Percentiles rank a stretch among this genome's conserved stretches.
Evolutionary conservation across 257 asterid genomes (phyloP).

Genomic region (Euphrasia confusa): DNA sequence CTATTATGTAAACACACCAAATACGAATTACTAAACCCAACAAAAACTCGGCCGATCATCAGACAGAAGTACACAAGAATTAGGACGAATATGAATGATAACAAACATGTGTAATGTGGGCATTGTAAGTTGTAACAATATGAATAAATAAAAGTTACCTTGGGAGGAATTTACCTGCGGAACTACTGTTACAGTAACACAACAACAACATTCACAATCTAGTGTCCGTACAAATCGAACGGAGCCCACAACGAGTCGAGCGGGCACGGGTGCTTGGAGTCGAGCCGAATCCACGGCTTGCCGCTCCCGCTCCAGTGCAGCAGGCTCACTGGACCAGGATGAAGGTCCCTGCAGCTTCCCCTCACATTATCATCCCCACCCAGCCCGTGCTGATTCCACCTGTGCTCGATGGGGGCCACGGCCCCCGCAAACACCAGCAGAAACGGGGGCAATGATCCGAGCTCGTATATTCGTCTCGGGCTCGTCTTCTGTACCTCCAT

Average conservation of each 20-base stretch:
- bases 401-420: constrained; percentile 49
- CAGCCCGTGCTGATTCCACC: constrained; percentile 69
- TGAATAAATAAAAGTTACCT: not conserved
- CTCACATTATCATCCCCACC: constrained; percentile 61
- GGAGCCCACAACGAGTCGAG: constrained; percentile 54
- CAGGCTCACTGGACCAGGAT: constrained; percentile 56
- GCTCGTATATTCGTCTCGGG: constrained; percentile 48
- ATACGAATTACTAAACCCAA: no score
- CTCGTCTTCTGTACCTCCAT: constrained; percentile 53
- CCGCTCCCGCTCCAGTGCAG: constrained; percentile 77
- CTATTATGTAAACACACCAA: no score
- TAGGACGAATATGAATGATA: no score
- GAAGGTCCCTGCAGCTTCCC: constrained; percentile 55
- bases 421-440: constrained; percentile 54
- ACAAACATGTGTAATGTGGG: constrained; percentile 6
- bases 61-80: constrained; percentile 2
- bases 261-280: constrained; percentile 47
- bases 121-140: constrained; percentile 11
- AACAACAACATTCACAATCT: constrained; percentile 19
- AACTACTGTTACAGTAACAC: constrained; percentile 18
- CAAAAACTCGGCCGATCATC: constrained; percentile 32
- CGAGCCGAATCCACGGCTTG: constrained; percentile 66
- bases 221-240: constrained; percentile 40
- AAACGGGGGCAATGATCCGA: constrained; percentile 66
- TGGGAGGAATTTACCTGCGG: constrained; percentile 52